Evolutionary conservation across 1,139 yeast genomes (phyloP), one percentile per base, ranked within the genome.

Genomic region (Torulaspora pretoriensis): DNA sequence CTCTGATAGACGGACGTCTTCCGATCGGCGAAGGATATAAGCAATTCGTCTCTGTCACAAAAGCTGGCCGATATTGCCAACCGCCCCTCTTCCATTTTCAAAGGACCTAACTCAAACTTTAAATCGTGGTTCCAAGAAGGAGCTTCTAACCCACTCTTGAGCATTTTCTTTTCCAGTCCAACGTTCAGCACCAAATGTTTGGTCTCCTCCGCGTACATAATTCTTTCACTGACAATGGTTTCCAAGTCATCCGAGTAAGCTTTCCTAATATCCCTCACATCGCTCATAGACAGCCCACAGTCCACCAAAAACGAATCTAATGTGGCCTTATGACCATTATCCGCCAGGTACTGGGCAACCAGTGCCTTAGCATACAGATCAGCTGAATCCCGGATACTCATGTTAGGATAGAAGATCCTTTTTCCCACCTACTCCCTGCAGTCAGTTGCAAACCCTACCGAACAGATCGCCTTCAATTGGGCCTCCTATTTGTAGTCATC

Each of bases 271-370:
- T 50, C 32, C 13, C 38, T 16, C 49, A 47, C 31, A 12, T 49
- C 49, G 8, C 46, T 51, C 8, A 47, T 60, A 2, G 73, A 69
- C 23, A 63, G 55, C 0, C 75, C 74, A 19, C 72, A 61, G 42
- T 80, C 84, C 14, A 56, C 52, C 49, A 80, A 76, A 45, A 82
- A 76, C 7, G 68, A 60, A 10, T 61, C 61, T 8, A 81, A 63
- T 0, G 90, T 78, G 1, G 67, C 64, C 0, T 47, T 49, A 41
- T 70, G 73, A 0, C 77, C 75, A 33, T 78, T 71, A 14, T 69
- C 64, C 33, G 68, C 60, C 12, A 83, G 69, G 53, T 75, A 83
- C 25, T 78, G 77, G 0, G 85, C 86, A 10, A 83, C 68, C 27
- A 81, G 53, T 2, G 66, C 51, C 35, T 71, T 63, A 1, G 65